These are phyloP conservation scores for Pleurotus pulmonarius DNA, from an alignment of 768 basidiomycete genomes.

Conservation along the genomic window DNA sequence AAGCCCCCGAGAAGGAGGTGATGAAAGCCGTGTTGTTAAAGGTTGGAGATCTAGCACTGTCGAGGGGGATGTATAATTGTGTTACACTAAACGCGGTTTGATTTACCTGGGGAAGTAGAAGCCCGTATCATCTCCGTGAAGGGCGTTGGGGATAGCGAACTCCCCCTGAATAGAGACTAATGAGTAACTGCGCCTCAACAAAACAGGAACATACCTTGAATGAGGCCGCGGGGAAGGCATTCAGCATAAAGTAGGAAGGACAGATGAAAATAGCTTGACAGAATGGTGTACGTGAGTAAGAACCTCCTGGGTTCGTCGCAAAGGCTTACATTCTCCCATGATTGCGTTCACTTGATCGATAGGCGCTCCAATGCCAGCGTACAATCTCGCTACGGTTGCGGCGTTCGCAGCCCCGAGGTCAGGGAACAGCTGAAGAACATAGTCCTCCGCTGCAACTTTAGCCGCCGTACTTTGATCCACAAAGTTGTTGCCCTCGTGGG, in stretches of 20 bases:
- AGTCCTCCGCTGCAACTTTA: constrained; percentile 7
- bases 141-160: constrained; percentile 22
- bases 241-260: constrained; percentile 25
- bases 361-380: constrained; percentile 9
- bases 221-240: constrained; percentile 20
- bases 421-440: constrained; percentile 18
- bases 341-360: constrained; percentile 13
- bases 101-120: constrained; percentile 24
- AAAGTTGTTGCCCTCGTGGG: constrained; percentile 25
- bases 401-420: constrained; percentile 8
- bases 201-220: constrained; percentile 21
- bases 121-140: constrained; percentile 18
- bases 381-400: constrained; percentile 9
- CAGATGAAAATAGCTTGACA: constrained; percentile 28
- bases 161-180: constrained; percentile 14
- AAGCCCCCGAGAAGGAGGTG: constrained; percentile 10
- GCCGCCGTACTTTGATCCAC: constrained; percentile 13
- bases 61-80: neutral
- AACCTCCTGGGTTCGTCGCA: too few relatives aligned
- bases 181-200: neutral
- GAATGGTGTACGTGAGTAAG: neutral
- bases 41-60: neutral
- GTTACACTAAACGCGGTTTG: neutral
- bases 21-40: constrained; percentile 14
- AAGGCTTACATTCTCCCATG: constrained; percentile 23